Evolutionary conservation across 495 filamentous ascomycete genomes (phyloP).

Genomic region (Bombardia bombarda): DNA sequence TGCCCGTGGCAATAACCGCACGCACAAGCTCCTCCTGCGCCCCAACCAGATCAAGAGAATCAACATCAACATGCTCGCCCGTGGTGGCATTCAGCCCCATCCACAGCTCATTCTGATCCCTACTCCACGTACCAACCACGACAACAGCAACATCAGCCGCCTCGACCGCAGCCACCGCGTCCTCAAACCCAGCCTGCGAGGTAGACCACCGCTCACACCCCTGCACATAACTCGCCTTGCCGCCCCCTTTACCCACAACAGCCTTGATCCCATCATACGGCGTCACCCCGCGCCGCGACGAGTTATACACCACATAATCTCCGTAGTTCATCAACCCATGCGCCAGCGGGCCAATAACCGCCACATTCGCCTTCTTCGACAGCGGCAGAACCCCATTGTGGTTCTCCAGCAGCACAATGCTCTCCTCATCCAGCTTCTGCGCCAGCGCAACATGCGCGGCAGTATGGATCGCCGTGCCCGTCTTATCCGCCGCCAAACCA

Average conservation of each 20-base stretch:
- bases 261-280: constrained; percentile 59
- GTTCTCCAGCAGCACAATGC: constrained; percentile 64
- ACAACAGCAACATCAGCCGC: constrained; percentile 63
- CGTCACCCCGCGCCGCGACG: constrained; percentile 54
- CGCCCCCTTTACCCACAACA: constrained; percentile 46
- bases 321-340: constrained; percentile 64
- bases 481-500: constrained; percentile 43
- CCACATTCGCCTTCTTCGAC: constrained; percentile 50
- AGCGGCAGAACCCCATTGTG: constrained; percentile 52
- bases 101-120: constrained; percentile 63
- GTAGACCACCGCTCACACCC: constrained; percentile 69
- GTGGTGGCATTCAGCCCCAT: constrained; percentile 60
- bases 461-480: constrained; percentile 50
- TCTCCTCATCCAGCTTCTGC: constrained; percentile 54
- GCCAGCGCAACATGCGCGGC: constrained; percentile 47
- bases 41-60: constrained; percentile 57
- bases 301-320: constrained; percentile 56
- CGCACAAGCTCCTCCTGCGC: constrained; percentile 57
- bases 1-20: constrained; percentile 55
- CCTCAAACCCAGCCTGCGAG: constrained; percentile 53
- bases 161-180: constrained; percentile 53
- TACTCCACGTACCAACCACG: constrained; percentile 64
- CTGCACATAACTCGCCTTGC: constrained; percentile 54
- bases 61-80: constrained; percentile 62
- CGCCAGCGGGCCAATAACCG: constrained; percentile 70